Base-by-base conservation (phyloP, 345 rosid genomes). In the Murraya paniculata region DNA sequence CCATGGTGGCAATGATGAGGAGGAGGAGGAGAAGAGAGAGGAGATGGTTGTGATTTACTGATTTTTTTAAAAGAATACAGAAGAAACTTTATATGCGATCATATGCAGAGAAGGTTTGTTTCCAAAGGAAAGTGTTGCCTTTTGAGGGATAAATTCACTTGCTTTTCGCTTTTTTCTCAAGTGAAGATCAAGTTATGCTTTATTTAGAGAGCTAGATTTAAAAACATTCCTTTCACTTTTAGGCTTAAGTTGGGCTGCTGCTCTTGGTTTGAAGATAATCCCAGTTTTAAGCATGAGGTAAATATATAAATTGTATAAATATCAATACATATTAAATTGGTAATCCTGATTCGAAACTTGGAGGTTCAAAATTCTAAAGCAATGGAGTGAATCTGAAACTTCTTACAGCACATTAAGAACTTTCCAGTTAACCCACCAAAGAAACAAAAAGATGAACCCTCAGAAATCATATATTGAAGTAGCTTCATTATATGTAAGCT, bases 181-280 rank as follows among this genome's bases (percentile, higher is more conserved):
- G 41, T 81, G 78, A 79, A 78, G 85, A 72, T 81, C 82, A 91
- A 89, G 94, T 87, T 84, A 92, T 91, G 89, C 97, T 86, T 85
- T 82, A 82, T 85, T 86, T 59, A 48, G 55, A 80, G 74, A 59
- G 60, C 71, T 57, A 19, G 70, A 36, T 4, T 55, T 60, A 7
- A 13, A 45, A 45, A 83, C 71, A 85, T 84, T 81, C 85, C 68
- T 33, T n/a, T 38, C 27, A 58, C 62, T 58, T 69, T 78, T 74
- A 6, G 24, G 50, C 35, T 61, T 14, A 41, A 53, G 68, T n/a
- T 27, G 9, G 9, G 28, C 59, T 50, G 27, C 38, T 9, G 48
- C 56, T 73, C 35, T 24, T 7, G 45, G 18, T 24, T 39, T 13
- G 13, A 27, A 28, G 28, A 45, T 3, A 6, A 62, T 22, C 61